Conservation (phyloP, 1,284 basidiomycete genomes). For the Trichosporon asahii region DNA sequence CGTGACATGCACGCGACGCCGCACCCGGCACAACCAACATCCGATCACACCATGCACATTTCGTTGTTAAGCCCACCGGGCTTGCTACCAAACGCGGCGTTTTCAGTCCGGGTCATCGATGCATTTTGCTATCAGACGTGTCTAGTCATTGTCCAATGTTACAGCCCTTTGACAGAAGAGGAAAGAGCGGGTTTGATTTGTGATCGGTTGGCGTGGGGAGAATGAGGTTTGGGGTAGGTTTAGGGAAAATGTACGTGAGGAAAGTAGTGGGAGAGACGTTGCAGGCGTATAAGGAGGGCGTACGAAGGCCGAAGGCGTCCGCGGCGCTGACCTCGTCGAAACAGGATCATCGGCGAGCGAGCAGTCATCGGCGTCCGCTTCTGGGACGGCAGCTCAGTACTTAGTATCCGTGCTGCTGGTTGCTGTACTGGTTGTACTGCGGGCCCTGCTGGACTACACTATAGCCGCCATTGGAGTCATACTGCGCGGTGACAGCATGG, state of each 20-base stretch:
- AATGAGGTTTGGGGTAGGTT: background rate
- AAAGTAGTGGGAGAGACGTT: background rate
- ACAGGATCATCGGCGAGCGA: background rate
- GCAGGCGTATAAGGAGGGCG: background rate
- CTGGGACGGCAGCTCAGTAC: background rate
- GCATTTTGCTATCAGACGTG: slow-evolving; percentile 10
- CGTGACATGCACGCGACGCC: background rate
- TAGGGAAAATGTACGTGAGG: background rate
- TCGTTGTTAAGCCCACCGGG: background rate
- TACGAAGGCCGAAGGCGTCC: background rate
- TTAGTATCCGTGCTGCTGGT: slow-evolving; percentile 13
- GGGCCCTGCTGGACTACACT: background rate
- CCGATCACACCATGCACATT: background rate
- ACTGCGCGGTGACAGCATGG: slow-evolving; percentile 2
- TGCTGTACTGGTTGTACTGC: slow-evolving; percentile 3
- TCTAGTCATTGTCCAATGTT: slow-evolving; percentile 10
- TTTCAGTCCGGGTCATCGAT: slow-evolving; percentile 6
- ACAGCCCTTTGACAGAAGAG: slow-evolving; percentile 8
- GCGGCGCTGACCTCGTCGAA: background rate
- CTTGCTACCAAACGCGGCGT: background rate
- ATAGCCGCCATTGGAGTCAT: slow-evolving; percentile 1
- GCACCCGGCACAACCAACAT: background rate
- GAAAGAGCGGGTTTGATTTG: slow-evolving; percentile 2
- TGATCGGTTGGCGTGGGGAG: background rate
- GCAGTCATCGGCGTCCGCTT: background rate